Percentiles rank a stretch among this genome's conserved stretches.
Conservation (phyloP, 2,329 filamentous ascomycete species). For the Arthrobotrys sinensis region DNA sequence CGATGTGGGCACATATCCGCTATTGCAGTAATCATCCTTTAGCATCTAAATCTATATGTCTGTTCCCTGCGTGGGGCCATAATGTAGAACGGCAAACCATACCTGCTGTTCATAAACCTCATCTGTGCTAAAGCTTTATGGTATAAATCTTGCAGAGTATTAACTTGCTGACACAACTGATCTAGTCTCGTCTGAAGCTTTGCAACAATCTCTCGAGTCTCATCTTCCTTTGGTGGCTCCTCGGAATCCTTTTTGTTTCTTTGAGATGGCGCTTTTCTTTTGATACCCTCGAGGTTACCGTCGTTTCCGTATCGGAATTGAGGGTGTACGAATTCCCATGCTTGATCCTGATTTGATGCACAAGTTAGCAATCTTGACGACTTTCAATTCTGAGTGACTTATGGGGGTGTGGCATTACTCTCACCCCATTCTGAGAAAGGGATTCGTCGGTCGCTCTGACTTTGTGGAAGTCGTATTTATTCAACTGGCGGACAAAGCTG, state of each 20-base stretch:
- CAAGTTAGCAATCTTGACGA: conserved; percentile 65
- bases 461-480: conserved; percentile 98
- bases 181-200: conserved; percentile 40
- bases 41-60: neutral
- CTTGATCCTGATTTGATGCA: conserved; percentile 70
- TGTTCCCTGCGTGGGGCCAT: no score
- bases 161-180: conserved; percentile 20
- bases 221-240: conserved; percentile 32
- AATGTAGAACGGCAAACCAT: neutral
- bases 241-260: conserved; percentile 57
- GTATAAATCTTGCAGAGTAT: conserved; percentile 36
- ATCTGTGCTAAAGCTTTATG: conserved; percentile 40
- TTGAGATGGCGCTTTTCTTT: conserved; percentile 87
- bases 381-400: neutral
- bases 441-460: conserved; percentile 92
- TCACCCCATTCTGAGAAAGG: conserved; percentile 47
- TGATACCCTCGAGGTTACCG: conserved; percentile 95
- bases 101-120: conserved; percentile 25
- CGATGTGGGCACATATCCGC: conserved; percentile 9
- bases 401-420: conserved; percentile 5
- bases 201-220: conserved; percentile 18
- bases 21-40: neutral
- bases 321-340: conserved; percentile 97
- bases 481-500: conserved; percentile 93
- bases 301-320: conserved; percentile 97